These are phyloP conservation scores for Ceratocystiopsis brevicomis DNA, from an alignment of 2,329 filamentous ascomycete genomes.

Conservation along the genomic window DNA sequence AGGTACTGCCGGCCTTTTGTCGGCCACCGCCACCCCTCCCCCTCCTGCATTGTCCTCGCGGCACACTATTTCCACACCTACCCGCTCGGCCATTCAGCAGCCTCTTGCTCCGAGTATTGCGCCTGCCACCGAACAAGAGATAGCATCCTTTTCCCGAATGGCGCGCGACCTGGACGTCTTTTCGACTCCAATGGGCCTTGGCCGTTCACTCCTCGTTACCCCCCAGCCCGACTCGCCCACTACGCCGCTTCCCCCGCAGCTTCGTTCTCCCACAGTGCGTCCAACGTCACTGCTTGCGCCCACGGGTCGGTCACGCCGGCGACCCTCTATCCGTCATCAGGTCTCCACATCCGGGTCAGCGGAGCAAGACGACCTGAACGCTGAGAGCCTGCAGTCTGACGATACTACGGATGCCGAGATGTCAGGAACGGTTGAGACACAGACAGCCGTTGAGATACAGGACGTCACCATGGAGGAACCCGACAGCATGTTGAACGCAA, in stretches of 20 bases:
- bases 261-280: slow-evolving; percentile 35
- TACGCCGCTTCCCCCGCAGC: slow-evolving; percentile 54
- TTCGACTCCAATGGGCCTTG: slow-evolving; percentile 58
- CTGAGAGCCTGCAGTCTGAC: slow-evolving; percentile 66
- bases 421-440: slow-evolving; percentile 62
- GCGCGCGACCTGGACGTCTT: slow-evolving; percentile 68
- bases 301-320: slow-evolving; percentile 39
- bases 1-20: neutral
- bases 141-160: slow-evolving; percentile 54
- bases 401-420: slow-evolving; percentile 60
- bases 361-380: slow-evolving; percentile 70
- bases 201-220: slow-evolving; percentile 42
- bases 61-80: slow-evolving; percentile 28
- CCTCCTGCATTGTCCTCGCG: slow-evolving; percentile 5
- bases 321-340: slow-evolving; percentile 79
- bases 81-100: slow-evolving; percentile 39
- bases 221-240: slow-evolving; percentile 91
- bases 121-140: slow-evolving; percentile 38
- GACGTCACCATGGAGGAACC: slow-evolving; percentile 65
- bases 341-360: slow-evolving; percentile 47
- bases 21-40: slow-evolving; percentile 1
- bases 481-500: slow-evolving; percentile 58
- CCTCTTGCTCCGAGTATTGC: slow-evolving; percentile 19
- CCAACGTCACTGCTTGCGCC: slow-evolving; percentile 33
- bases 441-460: slow-evolving; percentile 67